Conservation (phyloP, 2,329 filamentous ascomycete genomes). For the Rhytidhysteron rufulum region DNA sequence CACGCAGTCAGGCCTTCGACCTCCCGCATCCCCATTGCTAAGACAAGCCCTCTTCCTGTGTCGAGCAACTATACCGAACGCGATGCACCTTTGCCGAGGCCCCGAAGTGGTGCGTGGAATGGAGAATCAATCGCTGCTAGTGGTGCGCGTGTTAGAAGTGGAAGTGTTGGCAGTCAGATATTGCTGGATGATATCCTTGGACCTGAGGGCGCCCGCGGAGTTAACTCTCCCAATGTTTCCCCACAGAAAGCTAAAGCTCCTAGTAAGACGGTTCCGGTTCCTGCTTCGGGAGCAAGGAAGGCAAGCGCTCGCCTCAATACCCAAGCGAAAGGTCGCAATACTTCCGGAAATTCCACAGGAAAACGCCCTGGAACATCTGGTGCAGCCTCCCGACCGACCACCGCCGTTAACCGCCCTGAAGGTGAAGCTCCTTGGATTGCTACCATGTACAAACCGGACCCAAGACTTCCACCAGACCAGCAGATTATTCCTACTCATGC, state of each 20-base stretch:
- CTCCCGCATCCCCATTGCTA: constrained; percentile 84
- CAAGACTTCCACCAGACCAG: constrained; percentile 87
- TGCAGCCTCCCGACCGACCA: constrained; percentile 49
- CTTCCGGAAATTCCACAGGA: constrained; percentile 36
- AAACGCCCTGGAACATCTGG: constrained; percentile 62
- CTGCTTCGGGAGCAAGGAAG: constrained; percentile 32
- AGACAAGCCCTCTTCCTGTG: constrained; percentile 73
- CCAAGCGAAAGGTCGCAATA: constrained; percentile 35
- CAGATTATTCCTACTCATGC: constrained; percentile 94
- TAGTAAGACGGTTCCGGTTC: constrained; percentile 29
- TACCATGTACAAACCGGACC: constrained; percentile 92
- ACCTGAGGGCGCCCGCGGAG: constrained; percentile 17
- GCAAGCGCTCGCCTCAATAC: constrained; percentile 21
- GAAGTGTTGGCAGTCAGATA: constrained; percentile 56
- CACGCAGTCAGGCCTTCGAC: constrained; percentile 53
- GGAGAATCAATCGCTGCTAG: constrained; percentile 57
- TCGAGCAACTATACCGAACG: constrained; percentile 69
- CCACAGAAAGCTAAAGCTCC: constrained; percentile 40
- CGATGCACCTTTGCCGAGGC: constrained; percentile 64
- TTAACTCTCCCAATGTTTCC: constrained; percentile 26
- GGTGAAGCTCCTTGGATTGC: constrained; percentile 95
- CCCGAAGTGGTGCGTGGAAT: constrained; percentile 54
- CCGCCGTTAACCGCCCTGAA: constrained; percentile 73
- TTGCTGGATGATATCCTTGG: constrained; percentile 48
- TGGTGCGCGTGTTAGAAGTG: constrained; percentile 67